Conservation (phyloP, 2,329 filamentous ascomycete species). For the Nakataea oryzae region DNA sequence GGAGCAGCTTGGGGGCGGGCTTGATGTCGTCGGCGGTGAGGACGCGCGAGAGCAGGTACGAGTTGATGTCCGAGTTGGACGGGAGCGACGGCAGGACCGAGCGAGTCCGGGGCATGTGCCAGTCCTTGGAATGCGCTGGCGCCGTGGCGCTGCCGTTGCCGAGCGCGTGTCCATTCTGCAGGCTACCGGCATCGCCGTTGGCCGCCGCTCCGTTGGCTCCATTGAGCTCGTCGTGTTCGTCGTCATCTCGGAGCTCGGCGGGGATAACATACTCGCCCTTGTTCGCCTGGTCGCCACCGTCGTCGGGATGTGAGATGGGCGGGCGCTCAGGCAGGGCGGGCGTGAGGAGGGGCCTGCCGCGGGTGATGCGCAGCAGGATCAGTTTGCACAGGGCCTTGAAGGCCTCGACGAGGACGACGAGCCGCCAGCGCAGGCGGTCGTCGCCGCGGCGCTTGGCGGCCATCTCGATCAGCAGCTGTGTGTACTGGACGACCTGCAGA, state of each 20-base stretch:
- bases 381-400: slow-evolving; percentile 80
- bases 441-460: slow-evolving; percentile 78
- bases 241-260: neutral
- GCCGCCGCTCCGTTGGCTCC: slow-evolving; percentile 6
- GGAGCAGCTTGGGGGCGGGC: slow-evolving; percentile 76
- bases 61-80: slow-evolving; percentile 69
- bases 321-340: slow-evolving; percentile 83
- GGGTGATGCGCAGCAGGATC: slow-evolving; percentile 70
- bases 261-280: slow-evolving; percentile 17
- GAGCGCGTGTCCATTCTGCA: slow-evolving; percentile 5
- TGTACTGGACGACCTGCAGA: slow-evolving; percentile 87
- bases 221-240: neutral
- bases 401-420: slow-evolving; percentile 74
- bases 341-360: slow-evolving; percentile 70
- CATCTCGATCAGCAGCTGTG: slow-evolving; percentile 97
- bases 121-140: slow-evolving; percentile 45
- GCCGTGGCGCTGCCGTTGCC: slow-evolving; percentile 9
- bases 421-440: slow-evolving; percentile 73
- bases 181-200: slow-evolving; percentile 12
- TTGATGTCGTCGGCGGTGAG: slow-evolving; percentile 96
- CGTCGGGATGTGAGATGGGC: slow-evolving; percentile 52
- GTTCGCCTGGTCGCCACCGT: slow-evolving; percentile 39
- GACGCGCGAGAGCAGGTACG: slow-evolving; percentile 80
- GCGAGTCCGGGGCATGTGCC: slow-evolving; percentile 92
- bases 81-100: slow-evolving; percentile 77